Base-by-base conservation (phyloP, 768 basidiomycete species). In the Termitomyces sp. region DNA sequence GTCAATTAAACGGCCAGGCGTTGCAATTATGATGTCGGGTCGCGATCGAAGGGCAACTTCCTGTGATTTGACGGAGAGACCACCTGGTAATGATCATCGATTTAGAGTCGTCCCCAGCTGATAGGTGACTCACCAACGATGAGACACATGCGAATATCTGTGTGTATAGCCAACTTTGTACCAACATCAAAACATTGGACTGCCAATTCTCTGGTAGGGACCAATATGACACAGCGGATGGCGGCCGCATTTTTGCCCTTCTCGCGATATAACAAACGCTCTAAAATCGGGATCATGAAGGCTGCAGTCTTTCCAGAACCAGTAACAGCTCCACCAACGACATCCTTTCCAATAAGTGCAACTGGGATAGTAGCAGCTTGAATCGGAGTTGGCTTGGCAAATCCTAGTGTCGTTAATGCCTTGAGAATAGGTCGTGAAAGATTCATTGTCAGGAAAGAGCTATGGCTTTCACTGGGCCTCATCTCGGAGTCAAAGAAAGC, bases 231-330 rank as follows among this genome's bases (percentile, higher is more conserved):
- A 68, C 97, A 98, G 52, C 97, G 79, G 0, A 88, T 93, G 30
- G 88, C 89, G 19, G 91, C 89, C 16, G 90, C 86, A 61, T 86
- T 89, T 68, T 86, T 91, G 17, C 91, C 89, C 61, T 90, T 87
- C 61, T 98, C 94, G 54, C 97, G 82, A 67, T 95, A 98, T 53
- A 95, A 72, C 30, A 99, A 77, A 56, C 97, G 88, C 70, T 99
- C 97, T 49, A 95, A 71, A 73, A 95, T 89, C 40, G 97, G 97
- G 57, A 98, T 86, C 66, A 89, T 88, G 73, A 98, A 99, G 2
- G 97, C 97, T 10, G 94, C 96, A 1, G 97, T 99, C 77, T 99
- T 99, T 58, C 97, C 97, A 5, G 94, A 97, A 59, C 97, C 97
- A 17, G 97, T 99, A 17, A 96, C 91, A 19, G 97, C 96, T 57